phyloP scores from a whole-genome alignment of 2,329 filamentous ascomycete species.

The Calonectria pseudoturangicola region DNA sequence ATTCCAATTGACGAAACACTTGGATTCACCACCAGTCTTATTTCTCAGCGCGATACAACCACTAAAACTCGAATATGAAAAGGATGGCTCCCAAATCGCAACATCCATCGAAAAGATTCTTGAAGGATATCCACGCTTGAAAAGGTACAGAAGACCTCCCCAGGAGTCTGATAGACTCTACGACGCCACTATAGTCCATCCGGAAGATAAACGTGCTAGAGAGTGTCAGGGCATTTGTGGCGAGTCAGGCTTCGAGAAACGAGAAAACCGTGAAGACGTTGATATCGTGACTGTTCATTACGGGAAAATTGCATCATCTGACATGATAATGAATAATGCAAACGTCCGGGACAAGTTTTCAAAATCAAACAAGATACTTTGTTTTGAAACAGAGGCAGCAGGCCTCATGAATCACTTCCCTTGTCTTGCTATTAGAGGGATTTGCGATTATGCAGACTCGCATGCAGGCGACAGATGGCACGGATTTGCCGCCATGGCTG shows the following conservation, averaged over 20 bases:
- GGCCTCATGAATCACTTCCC: conserved; percentile 50
- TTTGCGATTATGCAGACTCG: conserved; percentile 62
- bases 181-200: neutral
- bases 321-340: neutral
- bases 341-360: neutral
- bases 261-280: neutral
- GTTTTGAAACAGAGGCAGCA: too few species aligned
- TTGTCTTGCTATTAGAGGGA: conserved; percentile 59
- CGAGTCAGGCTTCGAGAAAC: neutral
- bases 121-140: too few species aligned
- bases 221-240: neutral
- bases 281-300: neutral
- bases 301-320: neutral
- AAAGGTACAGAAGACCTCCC: too few species aligned
- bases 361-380: neutral
- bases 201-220: neutral
- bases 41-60: neutral
- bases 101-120: too few species aligned
- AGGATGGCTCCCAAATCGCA: too few species aligned
- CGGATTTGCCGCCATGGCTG: conserved; percentile 57
- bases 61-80: too few species aligned
- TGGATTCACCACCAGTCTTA: neutral
- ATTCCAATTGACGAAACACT: neutral
- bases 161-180: too few species aligned
- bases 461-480: conserved; percentile 58